Conservation (phyloP, 305 asterid species). For the Stenogyne calaminthoides region DNA sequence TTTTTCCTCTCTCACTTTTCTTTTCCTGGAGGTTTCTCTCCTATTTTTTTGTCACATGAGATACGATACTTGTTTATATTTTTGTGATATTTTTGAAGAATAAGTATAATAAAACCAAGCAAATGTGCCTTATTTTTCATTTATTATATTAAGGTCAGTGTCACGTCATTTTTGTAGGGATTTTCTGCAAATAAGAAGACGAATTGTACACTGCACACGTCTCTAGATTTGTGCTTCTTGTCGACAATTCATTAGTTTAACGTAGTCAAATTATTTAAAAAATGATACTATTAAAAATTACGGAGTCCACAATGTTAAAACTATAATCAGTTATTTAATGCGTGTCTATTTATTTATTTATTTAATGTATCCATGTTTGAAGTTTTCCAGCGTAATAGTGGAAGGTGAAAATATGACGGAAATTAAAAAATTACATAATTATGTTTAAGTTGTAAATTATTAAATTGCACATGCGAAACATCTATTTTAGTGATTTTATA, state of each 20-base stretch:
- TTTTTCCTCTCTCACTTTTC: not conserved
- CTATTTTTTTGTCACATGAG: not conserved
- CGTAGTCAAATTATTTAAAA: conserved; percentile 22
- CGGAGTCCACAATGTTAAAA: not conserved
- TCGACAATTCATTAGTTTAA: conserved; percentile 19
- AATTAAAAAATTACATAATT: no score
- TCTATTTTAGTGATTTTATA: no score
- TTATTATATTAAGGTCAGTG: conserved; percentile 1
- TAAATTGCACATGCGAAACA: not conserved
- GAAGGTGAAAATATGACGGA: not conserved
- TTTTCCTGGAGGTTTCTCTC: not conserved
- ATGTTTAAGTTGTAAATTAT: no score
- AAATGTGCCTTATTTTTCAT: not conserved
- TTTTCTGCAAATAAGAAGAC: conserved; percentile 5
- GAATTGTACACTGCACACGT: conserved; percentile 26
- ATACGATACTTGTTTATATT: no score
- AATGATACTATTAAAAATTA: not conserved
- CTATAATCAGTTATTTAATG: not conserved
- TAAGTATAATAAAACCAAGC: no score
- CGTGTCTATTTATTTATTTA: not conserved
- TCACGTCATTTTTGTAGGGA: conserved; percentile 20
- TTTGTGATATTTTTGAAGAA: no score
- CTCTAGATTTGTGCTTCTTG: conserved; percentile 16
- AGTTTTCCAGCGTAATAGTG: no score
- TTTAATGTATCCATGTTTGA: not conserved